A percentile compares a stretch with the other conserved stretches of the same genome.
These are phyloP conservation scores for Skeletonema costatum DNA, from an alignment of 108 stramenopile species.

Conservation along the genomic window DNA sequence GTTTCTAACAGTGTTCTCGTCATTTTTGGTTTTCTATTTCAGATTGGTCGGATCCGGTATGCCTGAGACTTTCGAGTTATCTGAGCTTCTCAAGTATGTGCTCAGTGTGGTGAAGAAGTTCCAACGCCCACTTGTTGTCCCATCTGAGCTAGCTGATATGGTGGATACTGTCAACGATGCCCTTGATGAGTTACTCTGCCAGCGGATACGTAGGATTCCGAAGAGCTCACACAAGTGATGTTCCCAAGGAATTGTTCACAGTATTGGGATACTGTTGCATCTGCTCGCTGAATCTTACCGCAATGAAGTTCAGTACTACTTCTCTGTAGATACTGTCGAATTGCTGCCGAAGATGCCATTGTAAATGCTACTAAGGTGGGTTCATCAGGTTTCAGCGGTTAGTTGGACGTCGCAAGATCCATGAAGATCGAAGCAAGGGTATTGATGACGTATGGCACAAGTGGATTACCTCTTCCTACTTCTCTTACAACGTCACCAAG, in stretches of 20 bases:
- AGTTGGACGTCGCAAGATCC: constrained; percentile 80
- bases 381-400: constrained; percentile 75
- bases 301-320: constrained; percentile 75
- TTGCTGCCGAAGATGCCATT: constrained; percentile 61
- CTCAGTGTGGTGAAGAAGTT: constrained; percentile 71
- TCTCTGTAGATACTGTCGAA: constrained; percentile 79
- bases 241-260: constrained; percentile 82
- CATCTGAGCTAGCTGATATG: constrained; percentile 78
- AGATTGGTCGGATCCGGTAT: constrained; percentile 89
- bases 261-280: constrained; percentile 90
- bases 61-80: constrained; percentile 92
- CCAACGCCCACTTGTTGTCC: constrained; percentile 71
- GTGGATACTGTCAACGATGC: constrained; percentile 68
- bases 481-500: constrained; percentile 81
- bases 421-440: constrained; percentile 81
- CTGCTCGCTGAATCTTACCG: constrained; percentile 91
- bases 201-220: constrained; percentile 70
- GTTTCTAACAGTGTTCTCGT: constrained; percentile 1
- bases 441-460: constrained; percentile 85
- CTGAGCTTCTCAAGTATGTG: constrained; percentile 83
- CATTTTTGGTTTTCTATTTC: background rate
- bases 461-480: constrained; percentile 86
- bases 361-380: constrained; percentile 78
- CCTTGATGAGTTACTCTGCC: constrained; percentile 71
- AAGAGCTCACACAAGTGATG: constrained; percentile 65